Evolutionary conservation across 2,329 filamentous ascomycete genomes (phyloP), one percentile per base, ranked within the genome.

Genomic region (Teratosphaeriaceae sp.): DNA sequence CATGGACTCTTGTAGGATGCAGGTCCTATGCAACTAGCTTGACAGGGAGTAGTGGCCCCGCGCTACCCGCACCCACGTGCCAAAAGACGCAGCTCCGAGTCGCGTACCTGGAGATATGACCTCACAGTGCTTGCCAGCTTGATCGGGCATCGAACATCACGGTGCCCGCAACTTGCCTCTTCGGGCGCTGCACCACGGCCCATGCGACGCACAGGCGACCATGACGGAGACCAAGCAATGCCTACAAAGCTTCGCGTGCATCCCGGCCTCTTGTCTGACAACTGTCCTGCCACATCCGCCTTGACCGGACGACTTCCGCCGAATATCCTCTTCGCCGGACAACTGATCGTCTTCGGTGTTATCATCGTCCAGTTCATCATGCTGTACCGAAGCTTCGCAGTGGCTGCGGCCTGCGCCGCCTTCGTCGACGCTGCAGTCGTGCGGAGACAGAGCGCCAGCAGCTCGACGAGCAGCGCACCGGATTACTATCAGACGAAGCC

Each of bases 401-500:
- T 59, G n/a, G 56, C 55, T 23, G 52, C 57, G 19, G 52, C 53
- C 23, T 46, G 44, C 27, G 53, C 48, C 13, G 48, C 48, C 11
- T 41, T 56, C 18, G 50, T 52, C 36, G 50, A 53, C 26, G 58
- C 48, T 31, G 51, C 41, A 15, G 42, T 53, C 5, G 37, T 55
- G 15, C 48, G 47, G 27, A 44, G 48, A 18, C 42, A 56, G 34
- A 40, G 37, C 20, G 44, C 43, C 15, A 49, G 40, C 22, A 47
- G 50, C 29, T 38, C 46, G 20, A 51, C 47, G 36, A 45, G 34
- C 18, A 49, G 36, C 42, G 16, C 80, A 36, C 79, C 79, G 19
- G 75, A 81, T 58, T 78, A 82, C 59, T 82, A 80, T 54, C 75
- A 80, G 59, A 82, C 78, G 0, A 70, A 67, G 19, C 77, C 78